phyloP scores from a whole-genome alignment of 73 alveolate species.

The Paramecium sexaurelia region DNA sequence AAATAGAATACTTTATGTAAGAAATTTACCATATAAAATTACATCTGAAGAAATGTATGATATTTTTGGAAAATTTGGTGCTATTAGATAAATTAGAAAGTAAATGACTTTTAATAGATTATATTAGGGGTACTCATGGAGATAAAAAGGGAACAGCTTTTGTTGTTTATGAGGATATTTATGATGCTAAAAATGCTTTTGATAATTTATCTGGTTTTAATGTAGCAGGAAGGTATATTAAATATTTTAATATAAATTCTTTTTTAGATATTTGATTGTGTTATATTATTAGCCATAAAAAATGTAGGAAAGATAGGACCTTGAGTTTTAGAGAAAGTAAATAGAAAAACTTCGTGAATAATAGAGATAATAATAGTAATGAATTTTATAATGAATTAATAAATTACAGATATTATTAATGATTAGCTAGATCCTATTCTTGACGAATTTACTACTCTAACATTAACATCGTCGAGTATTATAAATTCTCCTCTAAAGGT shows the following conservation, averaged over 20 bases:
- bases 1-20: constrained; percentile 85
- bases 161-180: constrained; percentile 97
- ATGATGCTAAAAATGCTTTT: constrained; percentile 98
- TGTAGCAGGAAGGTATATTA: constrained; percentile 93
- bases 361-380: constrained; percentile 35
- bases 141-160: constrained; percentile 98
- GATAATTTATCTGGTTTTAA: constrained; percentile 96
- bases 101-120: constrained; percentile 3
- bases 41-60: constrained; percentile 99
- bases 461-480: not conserved
- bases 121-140: constrained; percentile 86
- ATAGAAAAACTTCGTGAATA: constrained; percentile 58
- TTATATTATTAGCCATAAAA: constrained; percentile 65
- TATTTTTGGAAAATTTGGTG: constrained; percentile 98
- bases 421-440: not conserved
- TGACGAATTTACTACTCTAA: not conserved
- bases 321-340: constrained; percentile 47
- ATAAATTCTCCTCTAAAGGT: not conserved
- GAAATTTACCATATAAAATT: constrained; percentile 97
- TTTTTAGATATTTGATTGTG: constrained; percentile 62
- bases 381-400: constrained; percentile 30
- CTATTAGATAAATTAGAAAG: constrained; percentile 96
- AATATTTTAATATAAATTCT: not conserved
- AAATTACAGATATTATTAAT: constrained; percentile 17
- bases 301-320: constrained; percentile 60